A percentile compares a stretch with the other conserved stretches of the same genome.
These are phyloP conservation scores for Pseudogymnoascus sp. DNA, from an alignment of 2,329 filamentous ascomycete species.

Conservation along the genomic window DNA sequence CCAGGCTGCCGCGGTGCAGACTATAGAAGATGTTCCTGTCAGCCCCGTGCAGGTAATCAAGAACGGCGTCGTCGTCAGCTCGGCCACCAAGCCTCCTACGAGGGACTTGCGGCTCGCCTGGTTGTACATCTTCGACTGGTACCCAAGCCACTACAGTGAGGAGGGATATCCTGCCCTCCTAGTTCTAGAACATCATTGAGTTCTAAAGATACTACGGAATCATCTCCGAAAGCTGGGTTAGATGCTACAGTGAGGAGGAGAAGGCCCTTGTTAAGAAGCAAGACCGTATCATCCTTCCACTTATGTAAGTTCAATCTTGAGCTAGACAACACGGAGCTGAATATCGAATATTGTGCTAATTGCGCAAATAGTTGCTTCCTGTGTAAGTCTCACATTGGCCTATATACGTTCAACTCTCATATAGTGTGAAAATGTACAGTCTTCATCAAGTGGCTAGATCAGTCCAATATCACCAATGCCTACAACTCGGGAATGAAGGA, in stretches of 20 bases:
- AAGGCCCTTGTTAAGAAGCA: conserved; percentile 34
- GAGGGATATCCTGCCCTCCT: too few relatives aligned
- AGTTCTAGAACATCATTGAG: too few relatives aligned
- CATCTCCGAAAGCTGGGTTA: too few relatives aligned
- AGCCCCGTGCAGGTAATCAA: neutral
- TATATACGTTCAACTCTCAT: neutral
- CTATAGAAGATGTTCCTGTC: neutral
- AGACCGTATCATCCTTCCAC: conserved; percentile 30
- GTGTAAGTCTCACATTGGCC: neutral
- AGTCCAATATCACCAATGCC: conserved; percentile 37
- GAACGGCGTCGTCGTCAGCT: neutral
- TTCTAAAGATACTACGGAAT: too few relatives aligned
- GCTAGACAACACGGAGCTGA: neutral
- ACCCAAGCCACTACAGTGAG: conserved; percentile 27
- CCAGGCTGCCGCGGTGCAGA: neutral
- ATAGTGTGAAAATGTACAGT: neutral
- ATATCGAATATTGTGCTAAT: neutral
- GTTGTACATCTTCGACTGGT: conserved; percentile 28
- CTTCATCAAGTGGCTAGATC: conserved; percentile 40
- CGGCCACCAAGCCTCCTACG: neutral
- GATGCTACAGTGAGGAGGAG: conserved; percentile 31
- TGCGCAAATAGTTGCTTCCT: neutral
- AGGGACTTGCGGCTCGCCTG: conserved; percentile 24
- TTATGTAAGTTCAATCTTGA: conserved; percentile 28
- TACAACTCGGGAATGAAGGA: conserved; percentile 41